These are phyloP conservation scores for Cutaneotrichosporon spelunceum DNA, from an alignment of 1,284 basidiomycete genomes.

Conservation along the genomic window DNA sequence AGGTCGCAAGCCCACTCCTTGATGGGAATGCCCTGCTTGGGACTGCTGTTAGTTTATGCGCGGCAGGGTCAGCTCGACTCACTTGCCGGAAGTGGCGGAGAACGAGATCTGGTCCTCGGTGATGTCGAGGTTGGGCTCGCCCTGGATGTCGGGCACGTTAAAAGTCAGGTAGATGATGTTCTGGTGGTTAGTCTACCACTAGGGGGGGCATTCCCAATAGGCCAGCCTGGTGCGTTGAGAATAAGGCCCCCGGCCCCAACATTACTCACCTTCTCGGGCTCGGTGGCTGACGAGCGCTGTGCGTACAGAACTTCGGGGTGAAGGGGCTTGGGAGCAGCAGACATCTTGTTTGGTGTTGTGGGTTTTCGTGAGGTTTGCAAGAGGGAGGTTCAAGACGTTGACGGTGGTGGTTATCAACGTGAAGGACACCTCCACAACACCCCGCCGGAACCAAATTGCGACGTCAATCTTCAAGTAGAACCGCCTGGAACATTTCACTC, in stretches of 20 bases:
- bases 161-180: conserved; percentile 80
- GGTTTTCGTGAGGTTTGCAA: not conserved
- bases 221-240: not conserved
- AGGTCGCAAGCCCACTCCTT: conserved; percentile 69
- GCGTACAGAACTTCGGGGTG: conserved; percentile 91
- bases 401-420: conserved; percentile 1
- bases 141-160: conserved; percentile 74
- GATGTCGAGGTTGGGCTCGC: conserved; percentile 63
- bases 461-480: not conserved
- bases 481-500: not conserved
- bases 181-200: conserved; percentile 50
- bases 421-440: conserved; percentile 1
- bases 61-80: conserved; percentile 38
- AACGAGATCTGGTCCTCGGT: conserved; percentile 65
- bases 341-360: conserved; percentile 29
- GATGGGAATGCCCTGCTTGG: conserved; percentile 58
- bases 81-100: conserved; percentile 69
- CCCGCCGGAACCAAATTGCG: conserved; percentile 8
- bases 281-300: conserved; percentile 69
- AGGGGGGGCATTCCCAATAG: not conserved
- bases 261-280: conserved; percentile 63
- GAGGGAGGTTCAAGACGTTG: not conserved
- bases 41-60: conserved; percentile 40
- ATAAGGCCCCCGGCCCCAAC: not conserved
- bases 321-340: conserved; percentile 33